Percentiles rank a stretch among this genome's conserved stretches.
Evolutionary conservation across 176 grass and related monocot species (phyloP).

Genomic region (Oryza glaberrima): DNA sequence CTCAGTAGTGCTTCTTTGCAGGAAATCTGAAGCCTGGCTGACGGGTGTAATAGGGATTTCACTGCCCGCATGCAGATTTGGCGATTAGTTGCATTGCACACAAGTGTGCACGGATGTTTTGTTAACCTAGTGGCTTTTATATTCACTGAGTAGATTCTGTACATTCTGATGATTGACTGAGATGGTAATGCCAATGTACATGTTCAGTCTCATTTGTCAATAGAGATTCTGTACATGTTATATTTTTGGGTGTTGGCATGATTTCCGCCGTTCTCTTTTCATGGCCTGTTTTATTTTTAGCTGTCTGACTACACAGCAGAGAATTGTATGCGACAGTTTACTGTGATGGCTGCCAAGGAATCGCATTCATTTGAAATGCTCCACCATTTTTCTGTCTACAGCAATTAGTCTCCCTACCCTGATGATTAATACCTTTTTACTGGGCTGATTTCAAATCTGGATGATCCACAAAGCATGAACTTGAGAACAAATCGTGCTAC

Average conservation of each 20-base stretch:
- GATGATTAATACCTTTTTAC: background rate
- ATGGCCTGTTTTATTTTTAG: background rate
- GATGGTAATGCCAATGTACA: slow-evolving; percentile 28
- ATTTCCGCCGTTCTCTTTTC: background rate
- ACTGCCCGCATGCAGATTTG: background rate
- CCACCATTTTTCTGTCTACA: background rate
- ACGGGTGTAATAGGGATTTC: slow-evolving; percentile 14
- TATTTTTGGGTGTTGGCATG: background rate
- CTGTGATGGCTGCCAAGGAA: background rate
- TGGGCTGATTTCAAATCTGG: background rate
- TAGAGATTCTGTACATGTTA: background rate
- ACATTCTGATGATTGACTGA: slow-evolving; percentile 26
- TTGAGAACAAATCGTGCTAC: too few species aligned
- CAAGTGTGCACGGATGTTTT: slow-evolving; percentile 15
- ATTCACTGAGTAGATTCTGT: background rate
- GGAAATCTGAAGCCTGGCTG: slow-evolving; percentile 21
- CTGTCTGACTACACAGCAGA: background rate
- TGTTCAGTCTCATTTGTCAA: background rate
- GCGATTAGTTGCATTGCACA: slow-evolving; percentile 23
- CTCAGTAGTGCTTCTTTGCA: slow-evolving; percentile 35
- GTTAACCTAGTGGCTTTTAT: slow-evolving; percentile 3
- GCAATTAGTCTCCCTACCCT: background rate
- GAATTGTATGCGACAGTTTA: background rate
- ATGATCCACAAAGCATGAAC: background rate
- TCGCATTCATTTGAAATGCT: background rate